Evolutionary conservation across 768 basidiomycete genomes (phyloP).

Genomic region (Myochromella boudieri): DNA sequence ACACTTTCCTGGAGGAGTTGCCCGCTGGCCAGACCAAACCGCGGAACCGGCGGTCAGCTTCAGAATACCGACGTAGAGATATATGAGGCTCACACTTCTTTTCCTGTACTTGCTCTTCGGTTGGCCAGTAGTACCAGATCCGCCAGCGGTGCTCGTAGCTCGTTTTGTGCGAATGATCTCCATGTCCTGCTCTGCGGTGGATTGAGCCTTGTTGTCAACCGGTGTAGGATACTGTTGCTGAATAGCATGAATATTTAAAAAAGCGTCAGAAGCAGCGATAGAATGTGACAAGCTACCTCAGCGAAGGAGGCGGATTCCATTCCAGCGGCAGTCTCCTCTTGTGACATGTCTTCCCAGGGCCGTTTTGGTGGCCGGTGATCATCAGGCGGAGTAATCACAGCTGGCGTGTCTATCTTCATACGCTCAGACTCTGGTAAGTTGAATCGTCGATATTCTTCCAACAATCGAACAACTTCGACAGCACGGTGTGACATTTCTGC

Average conservation of each 20-base stretch:
- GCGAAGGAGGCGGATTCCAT: conserved; percentile 25
- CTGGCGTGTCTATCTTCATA: conserved; percentile 26
- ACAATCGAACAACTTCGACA: conserved; percentile 61
- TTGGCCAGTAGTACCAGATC: conserved; percentile 46
- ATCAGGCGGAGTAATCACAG: conserved; percentile 36
- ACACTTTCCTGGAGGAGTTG: conserved; percentile 83
- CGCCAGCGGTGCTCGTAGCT: conserved; percentile 66
- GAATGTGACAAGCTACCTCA: conserved; percentile 28
- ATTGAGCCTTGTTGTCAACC: conserved; percentile 40
- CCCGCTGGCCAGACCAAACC: conserved; percentile 56
- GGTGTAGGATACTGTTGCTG: conserved; percentile 28
- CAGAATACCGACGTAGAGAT: conserved; percentile 1
- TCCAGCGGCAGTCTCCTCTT: conserved; percentile 36
- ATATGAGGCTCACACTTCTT: conserved; percentile 65
- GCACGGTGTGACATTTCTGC: conserved; percentile 72
- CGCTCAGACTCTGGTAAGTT: conserved; percentile 36
- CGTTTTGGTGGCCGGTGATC: conserved; percentile 69
- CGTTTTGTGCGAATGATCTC: conserved; percentile 80
- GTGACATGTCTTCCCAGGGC: conserved; percentile 75
- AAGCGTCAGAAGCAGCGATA: not conserved
- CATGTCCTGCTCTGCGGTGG: conserved; percentile 83
- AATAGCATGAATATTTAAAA: not conserved
- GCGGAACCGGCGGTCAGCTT: conserved; percentile 24
- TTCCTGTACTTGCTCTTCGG: conserved; percentile 84
- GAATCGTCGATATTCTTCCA: conserved; percentile 58